Percentiles rank a stretch among this genome's conserved stretches.
Evolutionary conservation across 2,329 filamentous ascomycete species (phyloP).

Genomic region (Xylariales sp.): DNA sequence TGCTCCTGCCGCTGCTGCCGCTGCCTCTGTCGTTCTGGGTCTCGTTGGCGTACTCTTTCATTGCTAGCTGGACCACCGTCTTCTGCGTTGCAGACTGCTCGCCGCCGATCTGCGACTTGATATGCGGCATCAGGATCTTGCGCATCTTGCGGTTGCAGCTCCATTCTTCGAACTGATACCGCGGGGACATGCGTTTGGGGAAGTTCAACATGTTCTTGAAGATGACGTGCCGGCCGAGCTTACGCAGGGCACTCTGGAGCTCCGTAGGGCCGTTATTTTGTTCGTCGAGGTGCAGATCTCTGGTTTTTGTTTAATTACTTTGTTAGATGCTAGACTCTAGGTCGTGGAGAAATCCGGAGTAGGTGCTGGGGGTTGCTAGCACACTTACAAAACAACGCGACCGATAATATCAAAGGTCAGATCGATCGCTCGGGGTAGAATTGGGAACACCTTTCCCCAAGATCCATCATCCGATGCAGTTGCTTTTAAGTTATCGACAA

Average conservation of each 20-base stretch:
- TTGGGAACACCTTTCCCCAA: constrained; percentile 25
- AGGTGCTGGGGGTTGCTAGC: neutral
- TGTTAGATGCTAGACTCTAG: neutral
- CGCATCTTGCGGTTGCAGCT: neutral
- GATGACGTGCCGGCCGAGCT: neutral
- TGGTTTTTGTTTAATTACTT: neutral
- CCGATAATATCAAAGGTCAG: constrained; percentile 36
- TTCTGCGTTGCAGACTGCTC: no score
- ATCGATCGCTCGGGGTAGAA: constrained; percentile 30
- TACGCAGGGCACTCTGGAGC: neutral
- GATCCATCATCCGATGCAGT: constrained; percentile 20
- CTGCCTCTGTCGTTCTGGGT: no score
- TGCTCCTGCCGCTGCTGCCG: no score
- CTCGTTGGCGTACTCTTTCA: no score
- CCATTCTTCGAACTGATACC: no score
- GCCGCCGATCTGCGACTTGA: no score
- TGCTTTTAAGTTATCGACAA: constrained; percentile 22
- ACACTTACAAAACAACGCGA: constrained; percentile 26
- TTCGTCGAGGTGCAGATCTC: constrained; percentile 1
- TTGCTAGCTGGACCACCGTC: no score
- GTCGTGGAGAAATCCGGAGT: neutral
- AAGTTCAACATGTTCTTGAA: neutral
- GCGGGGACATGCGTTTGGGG: neutral
- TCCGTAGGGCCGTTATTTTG: neutral
- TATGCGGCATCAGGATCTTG: neutral